Evolutionary conservation across 176 grass and related monocot genomes (phyloP), one percentile per base, ranked within the genome.

Genomic region (Rhynchospora breviuscula): DNA sequence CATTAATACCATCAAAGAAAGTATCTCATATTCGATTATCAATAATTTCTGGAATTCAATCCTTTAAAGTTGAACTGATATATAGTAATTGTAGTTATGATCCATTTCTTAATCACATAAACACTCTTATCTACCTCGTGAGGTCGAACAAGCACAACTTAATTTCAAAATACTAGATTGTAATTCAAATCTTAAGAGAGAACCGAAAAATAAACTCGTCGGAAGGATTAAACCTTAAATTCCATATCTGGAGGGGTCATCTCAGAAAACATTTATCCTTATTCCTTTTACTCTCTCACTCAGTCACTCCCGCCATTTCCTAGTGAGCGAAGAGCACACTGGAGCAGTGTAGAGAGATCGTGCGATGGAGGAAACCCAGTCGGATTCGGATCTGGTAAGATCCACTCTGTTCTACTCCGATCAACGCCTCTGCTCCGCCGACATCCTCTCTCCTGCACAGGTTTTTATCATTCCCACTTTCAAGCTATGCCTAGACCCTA

Each of bases 401-500:
- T 89, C 92, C 4, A 94, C 90, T 46, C 84, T 98, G 19, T 98
- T 98, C 81, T 85, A 90, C 72, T 85, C 92, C 11, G 95, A 98
- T 81, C 57, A 88, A 67, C 92, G 87, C 17, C 95, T 98, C 79
- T 98, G 90, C 89, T 98, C 95, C 23, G 92, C 95, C 6, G 95
- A 98, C 56, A 64, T 95, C 43, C 90, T 98, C 56, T 75, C 92
- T 59, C 89, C 92, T 66, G 63, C 82, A 44, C 87, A 98, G 90
- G 92, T 90, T 1, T 12, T 17, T 29, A 18, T 64, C 22, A 31
- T 58, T 10, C 10, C 31, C 82, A 14, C 51, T 33, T 46, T 11
- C 9, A 22, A 25, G n/a, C 48, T 25, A 54, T 67, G 2, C 62
- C 15, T 15, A 56, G 8, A 54, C 23, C n/a, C 33, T 33, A 23